Evolutionary conservation across 2,329 filamentous ascomycete genomes (phyloP).

Genomic region (Ceratocystiopsis sp.): DNA sequence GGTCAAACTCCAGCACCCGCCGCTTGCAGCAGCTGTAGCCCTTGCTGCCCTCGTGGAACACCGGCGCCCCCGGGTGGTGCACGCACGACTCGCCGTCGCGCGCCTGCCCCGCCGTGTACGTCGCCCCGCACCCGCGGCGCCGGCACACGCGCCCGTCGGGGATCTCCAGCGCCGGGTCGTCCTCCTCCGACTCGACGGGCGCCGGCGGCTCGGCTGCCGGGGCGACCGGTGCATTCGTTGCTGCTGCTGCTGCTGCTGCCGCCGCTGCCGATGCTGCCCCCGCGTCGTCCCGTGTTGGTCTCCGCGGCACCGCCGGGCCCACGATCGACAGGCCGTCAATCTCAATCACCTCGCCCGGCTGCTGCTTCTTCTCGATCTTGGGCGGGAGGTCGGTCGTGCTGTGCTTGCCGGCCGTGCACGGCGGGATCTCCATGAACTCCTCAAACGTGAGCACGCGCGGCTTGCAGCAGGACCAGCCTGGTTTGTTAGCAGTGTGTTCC

Average conservation of each 20-base stretch:
- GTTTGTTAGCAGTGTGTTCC: neutral
- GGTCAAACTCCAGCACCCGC: constrained; percentile 87
- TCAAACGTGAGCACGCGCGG: constrained; percentile 92
- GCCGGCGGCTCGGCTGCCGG: constrained; percentile 29
- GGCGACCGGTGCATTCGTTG: constrained; percentile 16
- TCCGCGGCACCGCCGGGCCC: constrained; percentile 20
- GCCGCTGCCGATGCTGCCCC: constrained; percentile 9
- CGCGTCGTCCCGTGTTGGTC: constrained; percentile 19
- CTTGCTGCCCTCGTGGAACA: constrained; percentile 98
- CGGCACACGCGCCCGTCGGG: constrained; percentile 61
- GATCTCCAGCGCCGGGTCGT: constrained; percentile 60
- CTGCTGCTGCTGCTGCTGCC: constrained; percentile 6
- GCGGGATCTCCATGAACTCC: constrained; percentile 84
- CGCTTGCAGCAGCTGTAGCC: constrained; percentile 96
- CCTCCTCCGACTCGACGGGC: constrained; percentile 67
- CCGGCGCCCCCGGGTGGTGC: constrained; percentile 75
- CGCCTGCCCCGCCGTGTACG: constrained; percentile 42
- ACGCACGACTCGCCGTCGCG: constrained; percentile 63
- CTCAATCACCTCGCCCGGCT: constrained; percentile 25
- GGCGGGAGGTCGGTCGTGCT: constrained; percentile 63
- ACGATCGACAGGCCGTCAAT: constrained; percentile 7
- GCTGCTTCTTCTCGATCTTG: constrained; percentile 42
- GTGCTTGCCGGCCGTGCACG: constrained; percentile 86
- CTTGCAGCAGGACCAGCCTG: constrained; percentile 99
- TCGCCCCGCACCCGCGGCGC: constrained; percentile 53